Evolutionary conservation across 345 rosid species (phyloP), one percentile per base, ranked within the genome.

Genomic region (Litchi chinensis): DNA sequence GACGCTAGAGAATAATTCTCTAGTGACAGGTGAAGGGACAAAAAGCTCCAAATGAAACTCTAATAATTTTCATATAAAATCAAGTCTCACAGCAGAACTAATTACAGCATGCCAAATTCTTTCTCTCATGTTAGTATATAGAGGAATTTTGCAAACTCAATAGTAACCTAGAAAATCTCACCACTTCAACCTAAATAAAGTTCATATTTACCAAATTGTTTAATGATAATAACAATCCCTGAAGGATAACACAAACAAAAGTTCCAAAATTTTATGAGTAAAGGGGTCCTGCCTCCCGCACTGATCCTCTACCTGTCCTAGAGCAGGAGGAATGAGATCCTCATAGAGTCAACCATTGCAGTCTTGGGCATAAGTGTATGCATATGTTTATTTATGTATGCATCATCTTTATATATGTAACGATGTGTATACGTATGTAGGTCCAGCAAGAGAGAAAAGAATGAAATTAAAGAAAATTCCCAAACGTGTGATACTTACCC

Each of bases 401-500:
- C 19, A 16, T 54, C 59, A 54, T 16, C 2, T 54, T 54, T 16
- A 15, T 54, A n/a, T 5, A 16, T 54, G n/a, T 54, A 54, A 54
- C 12, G 59, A 15, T 54, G 59, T 16, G 8, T 13, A 68, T 21
- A 41, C 50, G 22, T 41, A 68, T 43, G 22, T 32, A 18, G 28
- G 13, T 28, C 46, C 12, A 54, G 24, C 39, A 44, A 56, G 24
- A 54, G 15, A 71, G 44, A 40, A 60, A 18, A 76, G 15, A 67
- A 76, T 19, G 24, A 76, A 11, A 65, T 24, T 28, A 7, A 26
- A 21, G 10, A 48, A 44, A 81, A 1, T 28, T 70, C 15, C 13
- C 18, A 56, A 69, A 39, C 7, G 70, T 69, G 77, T 48, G 76
- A 26, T 26, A 79, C 89, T 83, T 80, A 95, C 99, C 97, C 92